These are phyloP conservation scores for Dendrocalamus sinicus DNA, from an alignment of 176 grass and related monocot genomes.

Conservation along the genomic window DNA sequence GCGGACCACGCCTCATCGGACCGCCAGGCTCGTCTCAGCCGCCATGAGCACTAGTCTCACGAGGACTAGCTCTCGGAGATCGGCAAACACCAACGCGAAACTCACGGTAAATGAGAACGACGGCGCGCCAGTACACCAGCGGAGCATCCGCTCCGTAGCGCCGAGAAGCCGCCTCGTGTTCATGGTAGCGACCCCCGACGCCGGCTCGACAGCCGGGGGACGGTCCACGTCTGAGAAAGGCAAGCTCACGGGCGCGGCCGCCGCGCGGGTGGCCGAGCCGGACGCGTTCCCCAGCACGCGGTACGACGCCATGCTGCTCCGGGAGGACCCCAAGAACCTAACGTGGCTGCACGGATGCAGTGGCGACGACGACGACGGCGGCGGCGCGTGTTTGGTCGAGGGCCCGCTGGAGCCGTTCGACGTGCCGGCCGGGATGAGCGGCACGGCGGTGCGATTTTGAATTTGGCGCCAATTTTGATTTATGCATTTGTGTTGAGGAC, in stretches of 20 bases:
- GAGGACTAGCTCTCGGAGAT: not conserved
- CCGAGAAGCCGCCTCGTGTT: not conserved
- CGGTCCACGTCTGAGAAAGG: not conserved
- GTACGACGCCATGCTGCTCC: slow-evolving; percentile 60
- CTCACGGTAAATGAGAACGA: not conserved
- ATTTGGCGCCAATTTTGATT: not conserved
- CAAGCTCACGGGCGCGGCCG: not conserved
- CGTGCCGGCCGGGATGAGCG: not conserved
- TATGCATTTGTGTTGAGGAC: not conserved
- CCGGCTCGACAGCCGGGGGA: not conserved
- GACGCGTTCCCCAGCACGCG: slow-evolving; percentile 52
- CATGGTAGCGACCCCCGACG: not conserved
- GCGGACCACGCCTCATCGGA: not conserved
- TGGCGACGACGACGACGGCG: not conserved
- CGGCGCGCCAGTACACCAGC: not conserved
- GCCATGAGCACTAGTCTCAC: not conserved
- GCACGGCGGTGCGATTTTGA: slow-evolving; percentile 11
- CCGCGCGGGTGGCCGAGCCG: not conserved
- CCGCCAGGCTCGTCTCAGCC: not conserved
- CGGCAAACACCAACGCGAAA: not conserved
- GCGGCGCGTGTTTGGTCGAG: slow-evolving; percentile 5
- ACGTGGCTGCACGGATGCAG: slow-evolving; percentile 46
- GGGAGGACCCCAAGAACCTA: slow-evolving; percentile 55
- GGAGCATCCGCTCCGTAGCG: not conserved
- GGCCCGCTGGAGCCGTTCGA: slow-evolving; percentile 25